phyloP scores from a whole-genome alignment of 495 filamentous ascomycete species.

The Emericellopsis terricola region DNA sequence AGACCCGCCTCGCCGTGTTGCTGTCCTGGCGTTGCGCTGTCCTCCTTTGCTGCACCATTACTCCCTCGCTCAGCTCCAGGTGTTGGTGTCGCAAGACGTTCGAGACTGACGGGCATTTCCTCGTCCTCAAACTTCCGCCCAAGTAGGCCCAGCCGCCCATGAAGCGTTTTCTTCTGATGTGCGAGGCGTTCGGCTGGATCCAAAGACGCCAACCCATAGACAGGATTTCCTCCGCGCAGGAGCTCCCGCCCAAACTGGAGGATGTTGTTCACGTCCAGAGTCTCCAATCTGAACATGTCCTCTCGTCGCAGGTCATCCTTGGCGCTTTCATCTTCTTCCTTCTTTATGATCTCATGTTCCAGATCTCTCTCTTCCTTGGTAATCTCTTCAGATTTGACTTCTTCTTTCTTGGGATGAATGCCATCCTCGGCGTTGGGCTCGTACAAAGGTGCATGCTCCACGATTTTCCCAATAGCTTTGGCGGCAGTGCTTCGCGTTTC shows the following conservation, averaged over 20 bases:
- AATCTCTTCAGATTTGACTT: constrained; percentile 8
- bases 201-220: constrained; percentile 63
- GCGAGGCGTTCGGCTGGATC: constrained; percentile 65
- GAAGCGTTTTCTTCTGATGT: constrained; percentile 79
- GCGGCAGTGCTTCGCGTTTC: constrained; percentile 83
- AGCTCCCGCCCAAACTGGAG: constrained; percentile 67
- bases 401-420: constrained; percentile 29
- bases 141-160: constrained; percentile 60
- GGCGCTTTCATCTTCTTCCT: constrained; percentile 27
- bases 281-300: constrained; percentile 49
- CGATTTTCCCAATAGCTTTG: constrained; percentile 82
- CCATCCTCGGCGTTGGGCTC: constrained; percentile 59
- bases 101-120: constrained; percentile 36
- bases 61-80: constrained; percentile 17
- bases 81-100: constrained; percentile 20
- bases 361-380: constrained; percentile 24
- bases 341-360: constrained; percentile 24
- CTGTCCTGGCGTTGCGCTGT: constrained; percentile 8
- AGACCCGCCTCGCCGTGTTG: constrained; percentile 45
- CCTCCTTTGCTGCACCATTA: constrained; percentile 25
- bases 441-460: constrained; percentile 70
- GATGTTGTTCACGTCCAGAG: constrained; percentile 60
- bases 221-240: constrained; percentile 64
- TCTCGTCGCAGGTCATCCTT: constrained; percentile 17
- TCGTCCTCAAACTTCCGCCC: constrained; percentile 70